These are phyloP conservation scores for Phialemonium atrogriseum DNA, from an alignment of 2,329 filamentous ascomycete species.

Conservation along the genomic window DNA sequence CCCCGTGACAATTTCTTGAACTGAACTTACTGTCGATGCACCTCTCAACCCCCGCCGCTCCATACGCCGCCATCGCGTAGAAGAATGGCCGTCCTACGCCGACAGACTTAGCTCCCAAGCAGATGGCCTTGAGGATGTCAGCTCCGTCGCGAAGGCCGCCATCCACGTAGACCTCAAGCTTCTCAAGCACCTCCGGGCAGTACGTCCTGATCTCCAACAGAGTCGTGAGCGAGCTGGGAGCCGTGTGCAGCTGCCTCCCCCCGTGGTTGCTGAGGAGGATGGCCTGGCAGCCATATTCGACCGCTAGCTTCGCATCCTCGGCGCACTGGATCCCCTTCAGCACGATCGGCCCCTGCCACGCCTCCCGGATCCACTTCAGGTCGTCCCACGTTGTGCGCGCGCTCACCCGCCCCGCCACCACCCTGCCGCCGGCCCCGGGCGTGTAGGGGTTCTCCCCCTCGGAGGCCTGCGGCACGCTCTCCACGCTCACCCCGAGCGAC, in stretches of 20 bases:
- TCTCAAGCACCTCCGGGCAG: constrained; percentile 31
- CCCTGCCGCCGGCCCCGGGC: constrained; percentile 6
- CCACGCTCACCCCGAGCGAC: constrained; percentile 7
- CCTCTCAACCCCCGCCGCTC: constrained; percentile 28
- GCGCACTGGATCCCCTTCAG: constrained; percentile 29
- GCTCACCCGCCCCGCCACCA: constrained; percentile 7
- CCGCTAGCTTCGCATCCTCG: constrained; percentile 23
- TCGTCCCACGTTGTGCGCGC: constrained; percentile 12
- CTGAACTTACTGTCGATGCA: constrained; percentile 15
- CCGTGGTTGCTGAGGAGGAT: constrained; percentile 26
- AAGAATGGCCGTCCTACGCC: constrained; percentile 43
- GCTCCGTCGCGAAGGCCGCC: constrained; percentile 36
- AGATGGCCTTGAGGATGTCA: constrained; percentile 38
- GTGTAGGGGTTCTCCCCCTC: constrained; percentile 7
- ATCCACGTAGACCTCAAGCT: constrained; percentile 37
- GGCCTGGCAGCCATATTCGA: constrained; percentile 31
- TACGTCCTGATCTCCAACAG: constrained; percentile 35
- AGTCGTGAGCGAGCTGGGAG: constrained; percentile 31
- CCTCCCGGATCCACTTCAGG: constrained; percentile 10
- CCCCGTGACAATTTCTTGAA: neutral
- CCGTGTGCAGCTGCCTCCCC: constrained; percentile 39
- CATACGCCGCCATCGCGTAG: constrained; percentile 37
- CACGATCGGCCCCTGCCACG: constrained; percentile 25
- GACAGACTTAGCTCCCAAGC: constrained; percentile 35
- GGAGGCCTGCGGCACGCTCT: neutral